Percentiles rank a stretch among this genome's conserved stretches.
Evolutionary conservation across 2,329 filamentous ascomycete species (phyloP).

Genomic region (Monilinia laxa): DNA sequence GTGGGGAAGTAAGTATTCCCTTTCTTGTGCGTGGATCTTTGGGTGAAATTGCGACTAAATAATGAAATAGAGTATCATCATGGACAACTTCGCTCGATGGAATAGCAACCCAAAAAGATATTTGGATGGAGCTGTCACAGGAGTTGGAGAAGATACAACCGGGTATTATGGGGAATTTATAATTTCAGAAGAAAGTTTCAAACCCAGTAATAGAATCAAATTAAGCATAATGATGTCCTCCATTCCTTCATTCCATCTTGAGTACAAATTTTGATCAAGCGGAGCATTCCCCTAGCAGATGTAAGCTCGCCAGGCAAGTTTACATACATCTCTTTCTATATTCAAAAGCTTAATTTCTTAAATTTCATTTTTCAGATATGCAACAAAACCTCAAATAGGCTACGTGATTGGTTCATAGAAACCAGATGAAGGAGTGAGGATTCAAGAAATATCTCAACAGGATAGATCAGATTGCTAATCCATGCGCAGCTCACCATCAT

Average conservation of each 20-base stretch:
- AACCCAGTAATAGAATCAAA: too few species aligned
- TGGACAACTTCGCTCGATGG: slow-evolving; percentile 1
- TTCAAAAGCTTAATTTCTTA: too few species aligned
- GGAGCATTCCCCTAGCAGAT: neutral
- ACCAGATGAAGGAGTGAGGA: too few species aligned
- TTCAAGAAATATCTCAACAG: too few species aligned
- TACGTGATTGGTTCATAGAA: too few species aligned
- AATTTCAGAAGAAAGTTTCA: too few species aligned
- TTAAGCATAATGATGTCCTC: too few species aligned
- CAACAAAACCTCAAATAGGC: neutral
- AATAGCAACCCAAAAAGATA: neutral
- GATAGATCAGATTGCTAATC: too few species aligned
- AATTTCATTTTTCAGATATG: too few species aligned
- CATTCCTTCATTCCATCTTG: neutral
- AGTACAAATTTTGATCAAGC: neutral
- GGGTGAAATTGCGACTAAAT: neutral
- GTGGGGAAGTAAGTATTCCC: too few species aligned
- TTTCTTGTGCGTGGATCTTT: too few species aligned
- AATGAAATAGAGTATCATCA: neutral
- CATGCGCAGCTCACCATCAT: too few species aligned
- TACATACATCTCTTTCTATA: neutral
- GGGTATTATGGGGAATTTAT: neutral
- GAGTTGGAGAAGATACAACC: neutral
- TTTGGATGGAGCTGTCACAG: neutral
- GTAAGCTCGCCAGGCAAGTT: neutral